Evolutionary conservation across 805 yeast genomes (phyloP).

Genomic region (Kluyveromyces nonfermentans): DNA sequence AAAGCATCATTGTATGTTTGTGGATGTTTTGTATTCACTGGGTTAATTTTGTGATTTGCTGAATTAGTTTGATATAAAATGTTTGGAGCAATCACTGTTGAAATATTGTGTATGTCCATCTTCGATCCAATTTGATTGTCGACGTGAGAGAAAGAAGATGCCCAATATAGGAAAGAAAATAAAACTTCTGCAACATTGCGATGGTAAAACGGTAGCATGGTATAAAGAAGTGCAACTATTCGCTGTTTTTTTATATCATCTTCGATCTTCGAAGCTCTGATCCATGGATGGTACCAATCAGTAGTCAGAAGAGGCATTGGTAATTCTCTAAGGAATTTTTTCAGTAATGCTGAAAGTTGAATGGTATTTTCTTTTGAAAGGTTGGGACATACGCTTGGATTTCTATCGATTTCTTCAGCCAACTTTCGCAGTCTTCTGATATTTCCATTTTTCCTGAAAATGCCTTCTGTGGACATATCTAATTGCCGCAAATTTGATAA

Average conservation of each 20-base stretch:
- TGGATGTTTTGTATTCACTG: constrained; percentile 15
- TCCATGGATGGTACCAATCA: constrained; percentile 69
- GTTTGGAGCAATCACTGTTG: constrained; percentile 93
- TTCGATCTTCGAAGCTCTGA: constrained; percentile 49
- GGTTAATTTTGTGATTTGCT: constrained; percentile 15
- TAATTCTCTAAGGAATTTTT: constrained; percentile 82
- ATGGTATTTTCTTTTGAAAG: constrained; percentile 72
- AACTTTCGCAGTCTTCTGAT: constrained; percentile 70
- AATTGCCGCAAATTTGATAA: constrained; percentile 75
- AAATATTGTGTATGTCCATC: constrained; percentile 92
- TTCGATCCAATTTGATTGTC: constrained; percentile 88
- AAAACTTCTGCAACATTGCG: constrained; percentile 83
- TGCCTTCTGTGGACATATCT: constrained; percentile 94
- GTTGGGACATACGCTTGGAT: constrained; percentile 64
- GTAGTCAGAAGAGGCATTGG: constrained; percentile 86
- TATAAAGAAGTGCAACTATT: constrained; percentile 49
- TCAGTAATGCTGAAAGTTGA: constrained; percentile 86
- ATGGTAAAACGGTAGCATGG: constrained; percentile 71
- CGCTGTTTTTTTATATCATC: constrained; percentile 44
- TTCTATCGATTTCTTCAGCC: constrained; percentile 60
- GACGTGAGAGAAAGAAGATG: constrained; percentile 86
- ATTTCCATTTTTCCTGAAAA: constrained; percentile 93
- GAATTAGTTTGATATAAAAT: constrained; percentile 54
- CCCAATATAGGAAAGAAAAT: constrained; percentile 84
- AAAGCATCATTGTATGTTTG: constrained; percentile 31